Conservation (phyloP, 1,284 basidiomycete genomes). For the Microbotryum violaceum region DNA sequence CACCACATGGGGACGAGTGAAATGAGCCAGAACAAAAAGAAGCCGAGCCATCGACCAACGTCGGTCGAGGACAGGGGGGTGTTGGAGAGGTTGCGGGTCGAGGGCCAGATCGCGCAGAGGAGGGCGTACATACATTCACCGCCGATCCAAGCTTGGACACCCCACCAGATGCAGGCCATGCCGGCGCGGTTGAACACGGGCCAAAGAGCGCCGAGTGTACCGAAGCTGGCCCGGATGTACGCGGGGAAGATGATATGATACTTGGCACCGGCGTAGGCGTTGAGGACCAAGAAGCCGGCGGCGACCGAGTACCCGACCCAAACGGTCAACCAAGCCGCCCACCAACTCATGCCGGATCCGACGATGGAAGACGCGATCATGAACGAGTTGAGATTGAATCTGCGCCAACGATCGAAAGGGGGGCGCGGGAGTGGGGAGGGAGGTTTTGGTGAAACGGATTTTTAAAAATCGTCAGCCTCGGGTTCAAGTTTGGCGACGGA, state of each 20-base stretch:
- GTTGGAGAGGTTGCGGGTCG: slow-evolving; percentile 59
- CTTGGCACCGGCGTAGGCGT: slow-evolving; percentile 61
- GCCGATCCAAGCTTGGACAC: slow-evolving; percentile 72
- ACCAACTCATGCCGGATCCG: slow-evolving; percentile 58
- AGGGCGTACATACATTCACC: slow-evolving; percentile 67
- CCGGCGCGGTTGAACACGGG: slow-evolving; percentile 68
- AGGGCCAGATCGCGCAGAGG: slow-evolving; percentile 64
- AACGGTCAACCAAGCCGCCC: slow-evolving; percentile 61
- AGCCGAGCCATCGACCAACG: slow-evolving; percentile 64
- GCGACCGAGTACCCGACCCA: slow-evolving; percentile 60
- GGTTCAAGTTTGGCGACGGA: too few relatives aligned
- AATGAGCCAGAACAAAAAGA: slow-evolving; percentile 79
- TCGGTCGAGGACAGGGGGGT: slow-evolving; percentile 62
- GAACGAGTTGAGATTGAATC: slow-evolving; percentile 68
- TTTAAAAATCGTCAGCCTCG: too few relatives aligned
- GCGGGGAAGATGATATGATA: slow-evolving; percentile 51
- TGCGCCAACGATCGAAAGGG: neutral
- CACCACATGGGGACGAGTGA: slow-evolving; percentile 72
- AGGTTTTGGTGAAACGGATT: too few relatives aligned
- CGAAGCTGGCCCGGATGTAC: slow-evolving; percentile 47
- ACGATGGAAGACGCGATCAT: slow-evolving; percentile 41
- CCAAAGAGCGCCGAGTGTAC: slow-evolving; percentile 74
- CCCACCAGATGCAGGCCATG: slow-evolving; percentile 61
- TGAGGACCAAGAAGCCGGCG: slow-evolving; percentile 66
- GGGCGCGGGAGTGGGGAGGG: neutral